These are phyloP conservation scores for Prorocentrum cordatum DNA, from an alignment of 169 alveolate species.

Conservation along the genomic window DNA sequence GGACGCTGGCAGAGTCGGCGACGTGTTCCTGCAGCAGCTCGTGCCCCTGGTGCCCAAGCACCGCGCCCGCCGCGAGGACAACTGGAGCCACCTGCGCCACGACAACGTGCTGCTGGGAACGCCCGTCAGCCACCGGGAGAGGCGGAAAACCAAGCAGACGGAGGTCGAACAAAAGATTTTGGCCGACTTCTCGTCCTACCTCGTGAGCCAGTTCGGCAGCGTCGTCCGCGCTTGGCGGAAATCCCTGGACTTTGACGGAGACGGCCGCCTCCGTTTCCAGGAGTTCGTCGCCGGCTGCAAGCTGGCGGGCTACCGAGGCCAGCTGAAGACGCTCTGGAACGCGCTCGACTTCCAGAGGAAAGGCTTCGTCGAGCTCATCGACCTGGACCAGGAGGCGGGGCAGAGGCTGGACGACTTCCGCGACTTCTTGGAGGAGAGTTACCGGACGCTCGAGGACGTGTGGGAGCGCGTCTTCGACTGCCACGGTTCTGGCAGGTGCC, in stretches of 20 bases:
- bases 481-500: neutral
- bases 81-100: too few species aligned
- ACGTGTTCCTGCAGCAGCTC: too few species aligned
- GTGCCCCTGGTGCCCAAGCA: too few species aligned
- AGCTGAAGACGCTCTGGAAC: too few species aligned
- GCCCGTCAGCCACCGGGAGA: too few species aligned
- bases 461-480: constrained; percentile 2
- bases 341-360: neutral
- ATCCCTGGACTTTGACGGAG: neutral
- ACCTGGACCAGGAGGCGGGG: neutral
- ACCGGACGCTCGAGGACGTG: neutral
- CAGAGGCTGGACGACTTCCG: neutral
- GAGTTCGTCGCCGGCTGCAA: constrained; percentile 2
- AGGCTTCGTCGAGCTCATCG: neutral
- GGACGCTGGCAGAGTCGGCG: too few species aligned
- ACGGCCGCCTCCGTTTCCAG: neutral
- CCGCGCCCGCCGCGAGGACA: too few species aligned
- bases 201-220: neutral
- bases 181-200: too few species aligned
- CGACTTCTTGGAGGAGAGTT: neutral
- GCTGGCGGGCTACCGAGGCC: too few species aligned
- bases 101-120: too few species aligned
- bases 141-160: too few species aligned
- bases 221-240: neutral
- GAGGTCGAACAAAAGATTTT: too few species aligned